Base-by-base conservation (phyloP, 805 yeast species). In the Kazachstania africana region DNA sequence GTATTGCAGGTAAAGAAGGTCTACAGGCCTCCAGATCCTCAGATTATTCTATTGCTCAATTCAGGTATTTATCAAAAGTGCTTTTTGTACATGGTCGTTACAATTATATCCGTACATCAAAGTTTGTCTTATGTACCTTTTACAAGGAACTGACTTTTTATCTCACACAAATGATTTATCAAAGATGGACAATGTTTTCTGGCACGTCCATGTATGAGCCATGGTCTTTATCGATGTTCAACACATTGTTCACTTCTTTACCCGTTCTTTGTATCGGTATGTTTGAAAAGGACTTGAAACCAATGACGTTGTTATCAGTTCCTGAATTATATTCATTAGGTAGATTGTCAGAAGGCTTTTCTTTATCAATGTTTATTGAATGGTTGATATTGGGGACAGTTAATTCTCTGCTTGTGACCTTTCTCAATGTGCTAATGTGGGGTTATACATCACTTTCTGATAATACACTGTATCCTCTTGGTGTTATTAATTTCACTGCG, bases 1-100 rank as follows among this genome's bases (percentile, higher is more conserved):
- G 98, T 18, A 91, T 91, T 32, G 87, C 97, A 1, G 99, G 98
- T 23, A 81, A 79, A 44, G 98, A 91, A 58, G 98, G 98, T 2
- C 61, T 91, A 26, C 98, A 91, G 49, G 98, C 98, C 0, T 95
- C 98, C 0, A 66, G 98, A 45, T 70, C 95, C 0, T 77, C 96
- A 0, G 99, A 91, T 57, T 91, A 83, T 49, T 78, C 97, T 1
- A 80, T 91, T 51, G 99, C 93, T 0, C 98, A 91, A 53, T 91
- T 91, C 59, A 64, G 95, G 37, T 91, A 71, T 50, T 59, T 91
- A 36, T 60, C 80, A 36, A 91, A 91, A 55, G 60, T 91, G 31
- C 62, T 91, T 27, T 64, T 91, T 28, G 98, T 93, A 6, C 95
- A 91, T 59, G 99, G 99, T 1, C 69, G 97, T 16, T 91, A 94